These are phyloP conservation scores for Gonium pectorale DNA, from an alignment of 139 green algal genomes.

Conservation along the genomic window DNA sequence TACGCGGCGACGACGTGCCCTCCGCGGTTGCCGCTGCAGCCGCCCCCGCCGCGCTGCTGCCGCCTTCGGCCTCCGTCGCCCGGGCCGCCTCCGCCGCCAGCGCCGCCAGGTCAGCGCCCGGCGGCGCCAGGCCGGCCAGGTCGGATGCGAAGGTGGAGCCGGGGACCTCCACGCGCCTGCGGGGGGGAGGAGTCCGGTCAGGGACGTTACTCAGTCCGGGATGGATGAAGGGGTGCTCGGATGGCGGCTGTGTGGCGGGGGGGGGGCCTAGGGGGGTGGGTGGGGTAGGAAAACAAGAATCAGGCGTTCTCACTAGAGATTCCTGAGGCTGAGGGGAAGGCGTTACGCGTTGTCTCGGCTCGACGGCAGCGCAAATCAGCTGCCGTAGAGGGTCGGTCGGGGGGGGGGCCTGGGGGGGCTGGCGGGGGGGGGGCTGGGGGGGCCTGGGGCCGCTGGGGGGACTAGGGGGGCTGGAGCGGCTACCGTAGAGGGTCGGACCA, in stretches of 20 bases:
- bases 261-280: background rate
- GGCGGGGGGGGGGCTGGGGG: no score
- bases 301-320: background rate
- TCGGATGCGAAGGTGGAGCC: conserved; percentile 69
- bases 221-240: background rate
- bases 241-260: background rate
- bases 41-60: background rate
- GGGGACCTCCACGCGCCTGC: conserved; percentile 25
- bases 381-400: no score
- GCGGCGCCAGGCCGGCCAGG: conserved; percentile 36
- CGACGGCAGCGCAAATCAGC: no score
- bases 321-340: background rate
- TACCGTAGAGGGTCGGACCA: no score
- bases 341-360: no score
- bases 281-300: background rate
- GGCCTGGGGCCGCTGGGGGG: no score
- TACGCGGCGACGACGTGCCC: background rate
- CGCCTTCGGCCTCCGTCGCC: background rate
- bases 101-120: conserved; percentile 9
- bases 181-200: background rate
- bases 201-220: background rate
- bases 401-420: no score
- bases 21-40: background rate
- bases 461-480: no score
- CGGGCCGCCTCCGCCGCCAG: background rate